phyloP scores from a whole-genome alignment of 306 rosid genomes.

The Citrullus amarus region DNA sequence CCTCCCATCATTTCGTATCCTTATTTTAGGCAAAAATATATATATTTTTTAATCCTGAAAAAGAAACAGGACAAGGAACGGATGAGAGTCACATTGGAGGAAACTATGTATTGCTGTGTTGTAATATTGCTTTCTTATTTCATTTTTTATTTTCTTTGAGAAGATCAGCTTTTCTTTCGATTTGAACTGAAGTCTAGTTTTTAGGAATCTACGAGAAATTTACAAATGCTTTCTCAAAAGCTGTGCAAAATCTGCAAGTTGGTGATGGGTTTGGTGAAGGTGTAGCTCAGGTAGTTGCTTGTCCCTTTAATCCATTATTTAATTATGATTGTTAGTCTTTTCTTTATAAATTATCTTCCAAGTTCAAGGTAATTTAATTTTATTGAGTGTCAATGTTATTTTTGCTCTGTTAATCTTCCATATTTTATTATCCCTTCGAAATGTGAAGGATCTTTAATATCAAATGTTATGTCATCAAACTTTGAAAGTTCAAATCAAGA shows the following conservation, averaged over 20 bases:
- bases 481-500: not conserved
- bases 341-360: not conserved
- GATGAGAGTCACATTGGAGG: not conserved
- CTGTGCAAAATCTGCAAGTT: conserved; percentile 75
- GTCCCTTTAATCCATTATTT: conserved; percentile 2
- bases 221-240: conserved; percentile 51
- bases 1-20: not conserved
- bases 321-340: conserved; percentile 8
- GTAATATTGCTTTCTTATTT: not conserved
- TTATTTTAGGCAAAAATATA: not conserved
- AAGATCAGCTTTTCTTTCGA: not conserved
- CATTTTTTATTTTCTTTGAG: not conserved
- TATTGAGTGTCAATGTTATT: not conserved
- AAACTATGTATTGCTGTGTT: not conserved
- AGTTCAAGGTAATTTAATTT: conserved; percentile 3
- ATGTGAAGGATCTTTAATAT: not conserved
- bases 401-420: not conserved
- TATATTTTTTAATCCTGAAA: not conserved
- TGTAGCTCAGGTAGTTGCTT: conserved; percentile 58
- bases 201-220: conserved; percentile 84
- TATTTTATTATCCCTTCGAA: not conserved
- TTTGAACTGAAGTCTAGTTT: conserved; percentile 9
- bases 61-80: not conserved
- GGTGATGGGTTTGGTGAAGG: conserved; percentile 90
- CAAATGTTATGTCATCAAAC: not conserved